These are phyloP conservation scores for Chamaenerion angustifolium DNA, from an alignment of 345 rosid species.

Conservation along the genomic window DNA sequence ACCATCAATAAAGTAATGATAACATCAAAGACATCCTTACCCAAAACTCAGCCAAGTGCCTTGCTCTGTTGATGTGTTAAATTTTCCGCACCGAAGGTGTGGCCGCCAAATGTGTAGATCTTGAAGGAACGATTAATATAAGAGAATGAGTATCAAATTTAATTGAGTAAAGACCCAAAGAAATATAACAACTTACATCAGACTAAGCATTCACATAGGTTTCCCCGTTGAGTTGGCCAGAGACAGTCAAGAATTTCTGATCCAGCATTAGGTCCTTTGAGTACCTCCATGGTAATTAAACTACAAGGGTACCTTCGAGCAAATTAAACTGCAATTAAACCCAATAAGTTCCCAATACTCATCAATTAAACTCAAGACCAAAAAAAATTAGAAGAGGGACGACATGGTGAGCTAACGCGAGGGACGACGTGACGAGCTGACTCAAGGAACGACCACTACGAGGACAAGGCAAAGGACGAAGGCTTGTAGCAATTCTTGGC, in stretches of 20 bases:
- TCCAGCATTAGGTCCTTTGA: too few species aligned
- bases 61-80: conserved; percentile 80
- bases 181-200: conserved; percentile 37
- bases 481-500: too few species aligned
- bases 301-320: too few species aligned
- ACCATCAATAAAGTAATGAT: conserved; percentile 3
- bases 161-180: neutral
- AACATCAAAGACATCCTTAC: conserved; percentile 22
- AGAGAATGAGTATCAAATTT: neutral
- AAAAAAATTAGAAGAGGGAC: too few species aligned
- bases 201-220: conserved; percentile 93
- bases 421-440: too few species aligned
- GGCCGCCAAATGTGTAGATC: conserved; percentile 97
- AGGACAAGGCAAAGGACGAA: too few species aligned
- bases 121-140: conserved; percentile 12
- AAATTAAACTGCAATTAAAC: too few species aligned
- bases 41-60: conserved; percentile 98
- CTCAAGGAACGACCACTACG: too few species aligned
- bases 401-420: too few species aligned
- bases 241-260: conserved; percentile 94
- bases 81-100: conserved; percentile 95
- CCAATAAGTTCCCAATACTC: too few species aligned
- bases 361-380: too few species aligned
- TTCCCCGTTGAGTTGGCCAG: conserved; percentile 98
- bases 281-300: too few species aligned